These are phyloP conservation scores for Rhododendron kiyosumense DNA, from an alignment of 148 eudicot genomes.

Conservation along the genomic window DNA sequence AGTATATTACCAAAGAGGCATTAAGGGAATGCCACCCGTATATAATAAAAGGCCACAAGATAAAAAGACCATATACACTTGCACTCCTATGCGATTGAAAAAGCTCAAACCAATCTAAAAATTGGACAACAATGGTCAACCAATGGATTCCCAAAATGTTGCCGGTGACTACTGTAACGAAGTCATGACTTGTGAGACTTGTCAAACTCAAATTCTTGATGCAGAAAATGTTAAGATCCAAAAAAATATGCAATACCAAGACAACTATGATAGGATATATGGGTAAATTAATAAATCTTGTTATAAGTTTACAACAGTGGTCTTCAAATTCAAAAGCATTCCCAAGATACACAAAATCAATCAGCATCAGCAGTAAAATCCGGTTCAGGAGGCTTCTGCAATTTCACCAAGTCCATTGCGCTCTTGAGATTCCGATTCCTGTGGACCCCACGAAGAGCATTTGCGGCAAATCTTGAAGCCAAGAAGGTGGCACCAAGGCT, in stretches of 20 bases:
- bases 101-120: too few species aligned
- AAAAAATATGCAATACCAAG: neutral
- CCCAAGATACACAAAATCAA: conserved; percentile 16
- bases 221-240: neutral
- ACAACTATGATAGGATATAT: neutral
- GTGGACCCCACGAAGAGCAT: conserved; percentile 81
- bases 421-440: conserved; percentile 50
- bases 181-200: neutral
- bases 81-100: too few species aligned
- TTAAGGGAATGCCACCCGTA: too few species aligned
- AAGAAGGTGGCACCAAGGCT: conserved; percentile 67
- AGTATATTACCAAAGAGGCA: too few species aligned
- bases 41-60: too few species aligned
- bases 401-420: conserved; percentile 52
- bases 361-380: conserved; percentile 85
- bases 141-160: too few species aligned
- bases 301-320: neutral
- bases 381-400: conserved; percentile 92
- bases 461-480: conserved; percentile 74
- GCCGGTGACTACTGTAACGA: too few species aligned
- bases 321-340: neutral
- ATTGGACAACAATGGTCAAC: too few species aligned
- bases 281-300: neutral
- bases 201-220: neutral
- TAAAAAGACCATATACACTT: too few species aligned